Base-by-base conservation (phyloP, 108 stramenopile genomes). In the Nitzschia sp. region DNA sequence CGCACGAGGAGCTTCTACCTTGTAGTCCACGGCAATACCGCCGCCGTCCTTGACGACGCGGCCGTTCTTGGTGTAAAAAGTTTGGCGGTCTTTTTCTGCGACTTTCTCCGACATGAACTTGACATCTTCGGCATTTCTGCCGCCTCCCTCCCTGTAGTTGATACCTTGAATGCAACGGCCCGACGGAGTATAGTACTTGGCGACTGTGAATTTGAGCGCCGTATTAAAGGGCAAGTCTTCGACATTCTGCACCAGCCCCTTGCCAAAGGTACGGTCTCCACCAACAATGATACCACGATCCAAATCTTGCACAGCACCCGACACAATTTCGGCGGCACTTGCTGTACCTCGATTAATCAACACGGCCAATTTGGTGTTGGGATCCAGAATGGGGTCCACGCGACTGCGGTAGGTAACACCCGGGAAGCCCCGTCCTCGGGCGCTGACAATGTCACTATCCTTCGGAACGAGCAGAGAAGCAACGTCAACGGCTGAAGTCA, bases 161-260 rank as follows among this genome's bases (percentile, higher is more conserved):
- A 95, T 84, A 46, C 82, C 82, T 77, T 98, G 97, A 28, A 87
- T 84, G 75, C 93, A 98, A 31, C 95, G 79, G 21, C 97, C 97
- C 68, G 81, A 83, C n/a, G 97, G 97, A 0, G 97, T 98, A 83
- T 97, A 98, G 74, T 98, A 98, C 69, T 96, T 95, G 34, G 96
- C 97, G 5, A 98, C 96, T 18, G 97, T 98, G 72, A 92, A 97
- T 71, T 98, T 98, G 27, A 98, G 78, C 1, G 96, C 95, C 36
- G 85, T 90, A 54, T 88, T 85, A 59, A 90, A 94, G 0, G 93
- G 93, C 9, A 95, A 62, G 27, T 85, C 83, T 62, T 94, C 94
- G 3, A 98, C 96, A 78, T 96, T 97, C 73, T 98, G 98, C n/a
- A 98, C 96, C n/a, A 98, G 72, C 1, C 98, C 98, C 77, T 98